Base-by-base conservation (phyloP, 2,329 filamentous ascomycete species). In the Fusarium ramigenum region DNA sequence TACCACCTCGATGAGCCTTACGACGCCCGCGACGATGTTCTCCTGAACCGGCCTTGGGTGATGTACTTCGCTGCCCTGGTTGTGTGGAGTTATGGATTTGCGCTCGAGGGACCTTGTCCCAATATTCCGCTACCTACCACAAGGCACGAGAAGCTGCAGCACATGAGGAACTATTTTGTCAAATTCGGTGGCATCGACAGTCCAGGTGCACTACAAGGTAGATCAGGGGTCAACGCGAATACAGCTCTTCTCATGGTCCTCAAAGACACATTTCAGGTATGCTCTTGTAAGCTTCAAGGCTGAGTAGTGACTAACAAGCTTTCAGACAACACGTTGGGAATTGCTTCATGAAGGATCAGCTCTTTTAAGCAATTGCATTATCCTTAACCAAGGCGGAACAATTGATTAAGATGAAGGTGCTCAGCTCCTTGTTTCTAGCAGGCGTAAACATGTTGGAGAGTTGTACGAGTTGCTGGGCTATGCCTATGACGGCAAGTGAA, bases 51-150 rank as follows among this genome's bases (percentile, higher is more conserved):
- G 21, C 94, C 96, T 0, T 99, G 96, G 96, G 95, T 98, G 16
- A 86, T 98, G 58, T 99, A 98, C 82, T 97, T 97, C 79, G 94
- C 96, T 2, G 91, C 92, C 1, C 87, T 99, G 19, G 94, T 98
- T 28, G 93, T 98, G 2, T 99, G 96, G 96, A 94, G 91, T 68
- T 99, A 98, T 78, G 96, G 95, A 5, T 98, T 91, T 79, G 95
- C 96, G 1, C 85, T 97, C 25, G 96, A 98, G 75, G 96, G 96
- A 0, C 89, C 94, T 0, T 89, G 93, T 64, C 84, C 87, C 11
- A 83, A 82, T 8, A 78, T 83, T 57, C 87, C 83, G 75, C 83
- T 84, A 25, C 89, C 93, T 63, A 82, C 80, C 42, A 91, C 86
- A 2, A 86, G 87, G 54, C 88, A 90, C 19, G 92, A 93, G 70